These are phyloP conservation scores for Leccinum ochraceum DNA, from an alignment of 768 basidiomycete genomes.

Conservation along the genomic window DNA sequence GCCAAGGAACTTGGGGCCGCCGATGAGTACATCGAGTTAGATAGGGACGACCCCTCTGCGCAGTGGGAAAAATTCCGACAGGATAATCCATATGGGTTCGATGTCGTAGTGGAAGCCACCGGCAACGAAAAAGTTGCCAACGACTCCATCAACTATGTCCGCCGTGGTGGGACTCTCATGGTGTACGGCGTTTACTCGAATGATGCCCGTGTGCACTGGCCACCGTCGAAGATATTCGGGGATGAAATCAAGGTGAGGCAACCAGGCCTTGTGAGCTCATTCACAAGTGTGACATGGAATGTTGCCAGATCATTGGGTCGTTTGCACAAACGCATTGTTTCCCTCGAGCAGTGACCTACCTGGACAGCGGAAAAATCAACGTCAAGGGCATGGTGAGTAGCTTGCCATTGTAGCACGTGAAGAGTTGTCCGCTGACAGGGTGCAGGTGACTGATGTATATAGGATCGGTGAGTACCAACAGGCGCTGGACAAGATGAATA, in stretches of 20 bases:
- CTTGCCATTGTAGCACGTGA: background rate
- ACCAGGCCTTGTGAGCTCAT: background rate
- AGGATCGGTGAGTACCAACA: slow-evolving; percentile 63
- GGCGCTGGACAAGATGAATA: slow-evolving; percentile 71
- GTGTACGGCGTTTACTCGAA: slow-evolving; percentile 87
- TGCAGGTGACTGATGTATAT: slow-evolving; percentile 51
- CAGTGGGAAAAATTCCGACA: slow-evolving; percentile 78
- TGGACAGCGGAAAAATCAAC: slow-evolving; percentile 79
- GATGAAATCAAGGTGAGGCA: slow-evolving; percentile 62
- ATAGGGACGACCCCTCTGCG: slow-evolving; percentile 62
- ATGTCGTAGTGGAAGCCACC: slow-evolving; percentile 78
- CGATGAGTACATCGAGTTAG: slow-evolving; percentile 83
- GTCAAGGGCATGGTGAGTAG: slow-evolving; percentile 66
- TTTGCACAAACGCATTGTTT: slow-evolving; percentile 87
- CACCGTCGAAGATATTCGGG: slow-evolving; percentile 77
- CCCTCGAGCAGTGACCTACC: slow-evolving; percentile 82
- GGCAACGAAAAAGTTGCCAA: slow-evolving; percentile 86
- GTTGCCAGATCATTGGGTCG: slow-evolving; percentile 72
- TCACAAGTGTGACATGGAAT: background rate
- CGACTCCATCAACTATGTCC: slow-evolving; percentile 83
- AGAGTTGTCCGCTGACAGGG: background rate
- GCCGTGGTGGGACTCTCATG: slow-evolving; percentile 77
- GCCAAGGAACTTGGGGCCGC: slow-evolving; percentile 73
- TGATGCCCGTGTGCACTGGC: slow-evolving; percentile 80
- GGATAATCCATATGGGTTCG: slow-evolving; percentile 82